Evolutionary conservation across 371 early-diverging fungal genomes (phyloP).

Genomic region (Rhizoclosmatium hyalinum): DNA sequence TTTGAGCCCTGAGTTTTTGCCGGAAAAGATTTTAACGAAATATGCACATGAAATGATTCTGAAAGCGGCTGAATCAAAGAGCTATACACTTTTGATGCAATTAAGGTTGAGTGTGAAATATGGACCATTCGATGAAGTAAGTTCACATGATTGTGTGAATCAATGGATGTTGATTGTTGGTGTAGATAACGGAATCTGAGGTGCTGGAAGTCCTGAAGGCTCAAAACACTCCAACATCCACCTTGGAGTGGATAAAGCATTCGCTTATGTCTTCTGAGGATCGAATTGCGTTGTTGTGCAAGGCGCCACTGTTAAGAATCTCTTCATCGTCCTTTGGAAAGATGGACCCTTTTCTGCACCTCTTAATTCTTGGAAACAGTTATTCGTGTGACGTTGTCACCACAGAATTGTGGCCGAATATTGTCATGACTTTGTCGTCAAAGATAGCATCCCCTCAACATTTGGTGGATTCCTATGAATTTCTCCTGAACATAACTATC

Average conservation of each 20-base stretch:
- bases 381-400: slow-evolving; percentile 1
- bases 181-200: slow-evolving; percentile 5
- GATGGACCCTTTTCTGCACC: background rate
- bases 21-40: background rate
- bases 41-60: background rate
- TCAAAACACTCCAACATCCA: background rate
- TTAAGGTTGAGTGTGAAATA: background rate
- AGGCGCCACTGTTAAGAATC: background rate
- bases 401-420: background rate
- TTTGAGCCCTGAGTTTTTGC: slow-evolving; percentile 9
- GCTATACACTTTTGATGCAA: slow-evolving; percentile 1
- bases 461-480: background rate
- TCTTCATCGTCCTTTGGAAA: background rate
- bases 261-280: background rate
- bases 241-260: slow-evolving; percentile 18
- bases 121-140: background rate
- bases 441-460: background rate
- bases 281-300: background rate
- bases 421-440: slow-evolving; percentile 11
- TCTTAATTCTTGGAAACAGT: background rate
- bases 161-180: background rate
- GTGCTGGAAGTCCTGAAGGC: background rate
- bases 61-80: background rate
- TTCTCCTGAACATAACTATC: background rate
- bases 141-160: background rate